Evolutionary conservation across 2,329 filamentous ascomycete genomes (phyloP).

Genomic region (Penicillium paneum): DNA sequence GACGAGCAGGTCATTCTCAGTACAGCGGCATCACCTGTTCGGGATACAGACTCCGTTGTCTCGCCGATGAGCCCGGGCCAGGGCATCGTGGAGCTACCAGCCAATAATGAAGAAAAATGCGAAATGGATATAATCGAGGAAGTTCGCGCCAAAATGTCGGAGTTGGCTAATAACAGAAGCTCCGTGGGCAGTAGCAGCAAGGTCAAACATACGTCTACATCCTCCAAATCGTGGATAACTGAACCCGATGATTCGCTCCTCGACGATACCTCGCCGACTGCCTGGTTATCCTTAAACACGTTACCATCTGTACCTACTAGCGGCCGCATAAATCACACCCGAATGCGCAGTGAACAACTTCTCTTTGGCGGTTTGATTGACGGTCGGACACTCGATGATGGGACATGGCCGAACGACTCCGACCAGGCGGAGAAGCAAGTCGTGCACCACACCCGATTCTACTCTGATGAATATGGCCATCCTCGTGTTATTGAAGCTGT

Average conservation of each 20-base stretch:
- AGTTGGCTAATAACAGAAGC: not conserved
- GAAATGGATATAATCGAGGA: not conserved
- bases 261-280: constrained; percentile 5
- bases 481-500: constrained; percentile 20
- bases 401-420: constrained; percentile 4
- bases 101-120: constrained; percentile 2
- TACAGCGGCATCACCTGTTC: not conserved
- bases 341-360: not conserved
- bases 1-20: constrained; percentile 14
- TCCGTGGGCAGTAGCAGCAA: not conserved
- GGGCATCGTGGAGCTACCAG: not conserved
- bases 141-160: not conserved
- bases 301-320: not conserved
- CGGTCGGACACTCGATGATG: constrained; percentile 4
- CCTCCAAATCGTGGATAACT: constrained; percentile 20
- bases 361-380: constrained; percentile 6
- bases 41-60: constrained; percentile 4
- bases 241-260: constrained; percentile 17
- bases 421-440: constrained; percentile 9
- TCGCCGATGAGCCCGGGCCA: constrained; percentile 6
- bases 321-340: not conserved
- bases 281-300: constrained; percentile 8
- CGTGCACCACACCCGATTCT: not conserved
- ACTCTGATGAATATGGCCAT: constrained; percentile 1
- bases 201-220: constrained; percentile 13